Conservation (phyloP, 495 filamentous ascomycete genomes). For the Neurospora sp. region DNA sequence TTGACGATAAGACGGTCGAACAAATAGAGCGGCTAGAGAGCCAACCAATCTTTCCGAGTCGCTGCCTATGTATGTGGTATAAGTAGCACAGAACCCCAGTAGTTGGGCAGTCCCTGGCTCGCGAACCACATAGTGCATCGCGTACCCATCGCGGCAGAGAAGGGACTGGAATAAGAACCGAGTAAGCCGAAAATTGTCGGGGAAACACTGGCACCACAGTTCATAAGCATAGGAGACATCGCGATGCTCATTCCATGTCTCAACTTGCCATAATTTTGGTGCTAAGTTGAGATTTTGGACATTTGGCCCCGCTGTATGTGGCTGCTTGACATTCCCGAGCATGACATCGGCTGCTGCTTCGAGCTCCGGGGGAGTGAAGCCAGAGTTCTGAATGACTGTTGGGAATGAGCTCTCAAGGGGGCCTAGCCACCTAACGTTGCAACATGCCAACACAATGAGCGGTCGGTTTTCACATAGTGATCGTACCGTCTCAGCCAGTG, state of each 20-base stretch:
- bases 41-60: conserved; percentile 45
- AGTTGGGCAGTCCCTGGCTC: conserved; percentile 38
- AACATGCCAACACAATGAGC: conserved; percentile 42
- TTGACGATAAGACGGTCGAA: conserved; percentile 41
- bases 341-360: conserved; percentile 45
- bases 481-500: conserved; percentile 33
- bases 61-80: conserved; percentile 44
- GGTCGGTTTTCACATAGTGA: conserved; percentile 36
- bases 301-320: conserved; percentile 5
- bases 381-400: conserved; percentile 36
- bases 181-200: conserved; percentile 34
- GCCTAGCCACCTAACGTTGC: conserved; percentile 25
- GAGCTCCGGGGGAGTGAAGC: conserved; percentile 41
- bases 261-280: conserved; percentile 36
- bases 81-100: conserved; percentile 52
- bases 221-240: conserved; percentile 33
- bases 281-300: conserved; percentile 30
- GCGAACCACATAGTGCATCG: conserved; percentile 53
- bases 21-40: conserved; percentile 49
- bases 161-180: conserved; percentile 38
- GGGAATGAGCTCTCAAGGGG: conserved; percentile 32
- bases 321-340: conserved; percentile 29
- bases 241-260: conserved; percentile 33
- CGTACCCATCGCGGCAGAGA: conserved; percentile 50
- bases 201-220: conserved; percentile 42